Base-by-base conservation (phyloP, 805 yeast genomes). In the Yarrowia sp. region DNA sequence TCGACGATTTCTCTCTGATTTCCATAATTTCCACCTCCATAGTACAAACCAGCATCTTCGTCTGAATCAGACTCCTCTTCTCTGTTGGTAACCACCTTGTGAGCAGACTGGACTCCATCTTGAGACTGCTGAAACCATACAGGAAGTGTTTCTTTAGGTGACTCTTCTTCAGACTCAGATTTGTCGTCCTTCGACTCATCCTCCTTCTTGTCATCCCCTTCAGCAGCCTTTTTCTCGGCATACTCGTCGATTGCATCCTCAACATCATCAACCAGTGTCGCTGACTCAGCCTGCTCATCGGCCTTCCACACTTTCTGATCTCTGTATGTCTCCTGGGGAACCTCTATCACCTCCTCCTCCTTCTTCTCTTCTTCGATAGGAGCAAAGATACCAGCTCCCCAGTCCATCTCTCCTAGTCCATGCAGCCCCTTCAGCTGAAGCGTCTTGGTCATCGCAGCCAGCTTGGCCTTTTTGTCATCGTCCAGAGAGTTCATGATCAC, bases 311-410 rank as follows among this genome's bases (percentile, higher is more conserved):
- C 63, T n/a, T n/a, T n/a, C 26, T 56, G 63, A n/a, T 56, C 63
- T 26, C 63, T 19, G n/a, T 41, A 41, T 4, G 40, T 56, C 49
- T 22, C 49, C 11, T 56, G 63, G 14, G 38, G 52, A 5, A 48
- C 19, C 36, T 48, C 36, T 12, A 26, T 12, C 41, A 16, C 19
- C 11, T 43, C 52, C 41, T 45, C 22, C 16, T n/a, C 49, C 14
- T 42, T 42, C n/a, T 26, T 16, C 5, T 19, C 16, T 19, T 58
- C 22, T 14, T 41, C 26, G 11, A 3, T 7, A 5, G 26, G 41
- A 5, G 52, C 50, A 59, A 59, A 59, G 16, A 59, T 43, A 35
- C 65, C 65, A 8, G 42, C 65, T 2, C 65, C 65, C 65, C 65
- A 59, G 14, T 59, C 65, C 65, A 59, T 43, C 35, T 35, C 42